Base-by-base conservation (phyloP, 1,284 basidiomycete species). In the Takashimella tepidaria region DNA sequence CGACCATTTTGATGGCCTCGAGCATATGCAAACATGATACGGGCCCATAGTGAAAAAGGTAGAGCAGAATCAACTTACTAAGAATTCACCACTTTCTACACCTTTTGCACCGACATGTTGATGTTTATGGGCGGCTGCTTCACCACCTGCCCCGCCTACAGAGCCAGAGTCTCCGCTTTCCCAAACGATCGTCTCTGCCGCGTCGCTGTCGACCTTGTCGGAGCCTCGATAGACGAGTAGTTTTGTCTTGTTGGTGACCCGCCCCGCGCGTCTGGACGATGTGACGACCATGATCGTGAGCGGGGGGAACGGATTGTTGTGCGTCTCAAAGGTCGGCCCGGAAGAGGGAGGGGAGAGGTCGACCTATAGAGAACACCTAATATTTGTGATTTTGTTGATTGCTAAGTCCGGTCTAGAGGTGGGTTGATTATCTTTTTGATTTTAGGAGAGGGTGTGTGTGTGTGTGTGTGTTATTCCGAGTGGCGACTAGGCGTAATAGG, bases 221-320 rank as follows among this genome's bases (percentile, higher is more conserved):
- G 84, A 84, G 70, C 90, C 89, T 78, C 88, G 82, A 73, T 83
- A 80, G 78, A 92, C 85, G 78, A 84, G 85, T 69, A 92, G 85
- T 60, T 87, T 85, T 67, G 87, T 89, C 81, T 91, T 92, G 80
- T 90, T 89, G 76, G 87, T 91, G 78, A 92, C 86, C 73, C 89
- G 58, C 25, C 68, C 70, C 20, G 69, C 70, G 24, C 72, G 57
- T 45, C 72, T 55, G n/a, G 67, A 68, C 40, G 72, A 68, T 57
- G 69, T 67, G 47, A 68, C 69, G 66, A 72, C 64, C 53, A 59
- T 60, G 50, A 56, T 53, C 46, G 12, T 51, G 44, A 46, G 41
- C 56, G 55, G 20, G 27, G 40, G 49, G n/a, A 21, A 16, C 40
- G 49, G 47, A 16, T 49, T 40, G 41, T 26, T 41, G 55, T 42